Conservation (phyloP, 1,284 basidiomycete species). For the Ustilago loliicola region DNA sequence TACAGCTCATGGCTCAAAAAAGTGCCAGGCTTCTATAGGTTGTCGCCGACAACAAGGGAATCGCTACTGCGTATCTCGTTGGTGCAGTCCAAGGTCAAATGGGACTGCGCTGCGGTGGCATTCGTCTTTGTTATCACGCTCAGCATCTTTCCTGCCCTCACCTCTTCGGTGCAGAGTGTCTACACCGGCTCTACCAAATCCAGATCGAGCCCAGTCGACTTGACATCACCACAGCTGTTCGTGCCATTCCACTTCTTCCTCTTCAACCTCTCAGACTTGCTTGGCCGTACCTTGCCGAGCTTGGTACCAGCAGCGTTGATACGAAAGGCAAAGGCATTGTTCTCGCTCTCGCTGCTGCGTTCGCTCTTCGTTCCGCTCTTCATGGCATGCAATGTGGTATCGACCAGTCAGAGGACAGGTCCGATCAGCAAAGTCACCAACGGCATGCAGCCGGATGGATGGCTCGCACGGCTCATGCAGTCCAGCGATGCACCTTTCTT, state of each 20-base stretch:
- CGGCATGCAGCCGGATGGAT: constrained; percentile 6
- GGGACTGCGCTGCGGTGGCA: constrained; percentile 47
- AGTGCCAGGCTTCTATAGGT: constrained; percentile 41
- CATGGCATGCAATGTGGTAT: constrained; percentile 57
- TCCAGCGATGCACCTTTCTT: constrained; percentile 60
- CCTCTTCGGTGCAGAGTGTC: constrained; percentile 58
- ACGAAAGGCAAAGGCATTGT: constrained; percentile 27
- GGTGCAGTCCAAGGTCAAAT: constrained; percentile 55
- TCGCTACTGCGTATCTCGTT: constrained; percentile 45
- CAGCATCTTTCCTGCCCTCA: constrained; percentile 62
- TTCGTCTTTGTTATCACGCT: constrained; percentile 58
- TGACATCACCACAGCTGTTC: constrained; percentile 60
- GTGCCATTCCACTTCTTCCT: constrained; percentile 63
- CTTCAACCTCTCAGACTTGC: constrained; percentile 61
- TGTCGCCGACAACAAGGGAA: constrained; percentile 39
- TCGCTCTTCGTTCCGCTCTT: constrained; percentile 59
- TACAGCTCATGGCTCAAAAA: constrained; percentile 46
- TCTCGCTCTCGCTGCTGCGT: constrained; percentile 42
- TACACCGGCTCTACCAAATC: constrained; percentile 27
- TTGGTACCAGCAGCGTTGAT: constrained; percentile 32
- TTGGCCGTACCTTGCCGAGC: constrained; percentile 58
- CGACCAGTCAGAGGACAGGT: constrained; percentile 36
- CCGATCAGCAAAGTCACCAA: constrained; percentile 16
- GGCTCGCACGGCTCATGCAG: constrained; percentile 34
- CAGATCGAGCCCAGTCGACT: constrained; percentile 20